These are phyloP conservation scores for Vitrella brassicaformis DNA, from an alignment of 73 alveolate genomes.

Conservation along the genomic window DNA sequence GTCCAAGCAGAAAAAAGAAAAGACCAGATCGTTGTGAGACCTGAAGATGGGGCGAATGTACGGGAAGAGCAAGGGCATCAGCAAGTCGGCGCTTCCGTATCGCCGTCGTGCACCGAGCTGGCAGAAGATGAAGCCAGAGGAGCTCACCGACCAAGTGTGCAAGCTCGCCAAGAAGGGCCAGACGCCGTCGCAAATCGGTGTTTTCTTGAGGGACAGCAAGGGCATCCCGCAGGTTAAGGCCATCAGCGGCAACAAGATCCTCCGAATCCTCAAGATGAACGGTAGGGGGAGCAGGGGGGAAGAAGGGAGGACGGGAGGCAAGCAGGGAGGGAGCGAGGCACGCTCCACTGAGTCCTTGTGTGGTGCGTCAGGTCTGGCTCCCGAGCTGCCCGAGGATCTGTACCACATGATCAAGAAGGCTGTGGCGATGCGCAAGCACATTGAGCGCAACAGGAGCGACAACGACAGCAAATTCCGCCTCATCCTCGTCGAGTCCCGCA, in stretches of 20 bases:
- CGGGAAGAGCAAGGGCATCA: conserved; percentile 76
- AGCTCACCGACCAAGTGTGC: conserved; percentile 64
- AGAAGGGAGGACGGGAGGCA: not conserved
- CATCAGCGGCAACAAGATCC: conserved; percentile 73
- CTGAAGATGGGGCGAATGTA: conserved; percentile 77
- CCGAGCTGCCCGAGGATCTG: conserved; percentile 93
- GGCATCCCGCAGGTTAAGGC: conserved; percentile 76
- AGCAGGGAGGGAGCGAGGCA: no score
- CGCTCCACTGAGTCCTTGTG: no score
- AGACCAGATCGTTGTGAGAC: no score
- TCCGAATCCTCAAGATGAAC: conserved; percentile 68
- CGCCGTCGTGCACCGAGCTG: conserved; percentile 80
- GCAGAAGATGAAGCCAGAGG: conserved; percentile 62
- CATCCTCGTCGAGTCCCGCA: conserved; percentile 89
- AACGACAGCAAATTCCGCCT: conserved; percentile 85
- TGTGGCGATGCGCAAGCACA: conserved; percentile 91
- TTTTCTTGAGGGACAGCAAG: conserved; percentile 72
- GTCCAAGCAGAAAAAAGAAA: no score
- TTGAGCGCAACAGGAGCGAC: conserved; percentile 90
- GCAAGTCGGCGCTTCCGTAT: conserved; percentile 72
- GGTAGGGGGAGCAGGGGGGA: conserved; percentile 15
- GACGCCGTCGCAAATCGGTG: conserved; percentile 83
- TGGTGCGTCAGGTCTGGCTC: conserved; percentile 81
- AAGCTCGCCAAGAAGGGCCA: conserved; percentile 82
- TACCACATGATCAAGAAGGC: conserved; percentile 95